Conservation (phyloP, 1,284 basidiomycete species). For the Cerioporus squamosus region DNA sequence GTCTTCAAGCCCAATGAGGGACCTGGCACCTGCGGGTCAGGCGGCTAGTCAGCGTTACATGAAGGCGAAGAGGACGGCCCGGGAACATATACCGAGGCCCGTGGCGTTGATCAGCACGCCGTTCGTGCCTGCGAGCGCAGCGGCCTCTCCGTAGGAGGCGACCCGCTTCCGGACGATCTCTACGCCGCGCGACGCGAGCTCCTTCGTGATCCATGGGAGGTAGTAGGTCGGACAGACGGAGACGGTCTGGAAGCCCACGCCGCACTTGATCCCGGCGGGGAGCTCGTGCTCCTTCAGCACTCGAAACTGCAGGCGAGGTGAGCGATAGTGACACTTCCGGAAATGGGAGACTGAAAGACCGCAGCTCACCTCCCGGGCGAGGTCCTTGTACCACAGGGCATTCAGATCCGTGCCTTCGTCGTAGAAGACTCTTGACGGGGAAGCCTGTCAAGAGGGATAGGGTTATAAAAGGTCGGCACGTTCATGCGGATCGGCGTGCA, state of each 20-base stretch:
- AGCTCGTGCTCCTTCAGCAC: conserved; percentile 40
- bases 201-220: conserved; percentile 51
- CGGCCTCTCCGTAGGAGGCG: conserved; percentile 46
- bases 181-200: conserved; percentile 39
- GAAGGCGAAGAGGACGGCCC: background rate
- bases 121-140: conserved; percentile 37
- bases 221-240: conserved; percentile 53
- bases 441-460: conserved; percentile 35
- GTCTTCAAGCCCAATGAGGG: conserved; percentile 83
- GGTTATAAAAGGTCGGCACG: background rate
- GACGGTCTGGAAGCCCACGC: conserved; percentile 49
- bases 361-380: conserved; percentile 52
- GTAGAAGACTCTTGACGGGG: conserved; percentile 46
- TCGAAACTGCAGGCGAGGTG: conserved; percentile 40
- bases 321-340: too few relatives aligned
- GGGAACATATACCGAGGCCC: conserved; percentile 42
- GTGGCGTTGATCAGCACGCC: conserved; percentile 54
- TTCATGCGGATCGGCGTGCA: background rate
- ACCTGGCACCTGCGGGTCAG: conserved; percentile 57
- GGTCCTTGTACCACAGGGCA: conserved; percentile 53
- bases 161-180: conserved; percentile 34
- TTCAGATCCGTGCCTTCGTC: conserved; percentile 33
- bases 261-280: conserved; percentile 38
- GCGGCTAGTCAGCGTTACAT: background rate
- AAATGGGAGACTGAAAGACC: background rate